A percentile compares a stretch with the other conserved stretches of the same genome.
Evolutionary conservation across 2,329 filamentous ascomycete genomes (phyloP).

Genomic region (Paraconiothyrium sp.): DNA sequence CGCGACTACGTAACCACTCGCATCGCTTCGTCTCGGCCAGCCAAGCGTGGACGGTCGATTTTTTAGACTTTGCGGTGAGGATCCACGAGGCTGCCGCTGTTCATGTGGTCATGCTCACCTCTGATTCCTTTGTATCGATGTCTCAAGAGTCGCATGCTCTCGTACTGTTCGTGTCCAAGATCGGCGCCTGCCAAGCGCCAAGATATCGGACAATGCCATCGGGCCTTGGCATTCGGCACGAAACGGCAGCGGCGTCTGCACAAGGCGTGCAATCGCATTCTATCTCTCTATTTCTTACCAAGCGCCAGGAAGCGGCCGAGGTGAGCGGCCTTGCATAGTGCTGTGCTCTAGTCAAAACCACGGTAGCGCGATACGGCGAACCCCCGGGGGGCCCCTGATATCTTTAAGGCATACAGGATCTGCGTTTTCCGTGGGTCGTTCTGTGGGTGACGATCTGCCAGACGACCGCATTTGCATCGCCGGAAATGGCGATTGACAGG

Average conservation of each 20-base stretch:
- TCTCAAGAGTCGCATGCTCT: slow-evolving; percentile 4
- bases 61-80: not conserved
- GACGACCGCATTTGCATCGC: not conserved
- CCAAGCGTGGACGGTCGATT: not conserved
- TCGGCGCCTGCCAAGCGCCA: not conserved
- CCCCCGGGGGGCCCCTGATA: not conserved
- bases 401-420: not conserved
- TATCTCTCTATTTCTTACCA: not conserved
- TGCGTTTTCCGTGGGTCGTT: not conserved
- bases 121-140: not conserved
- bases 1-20: not conserved
- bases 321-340: not conserved
- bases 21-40: not conserved
- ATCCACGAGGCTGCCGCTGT: not conserved
- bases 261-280: not conserved
- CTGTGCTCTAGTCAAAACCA: not conserved
- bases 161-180: not conserved
- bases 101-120: not conserved
- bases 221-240: not conserved
- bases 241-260: not conserved
- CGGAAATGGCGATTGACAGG: not conserved
- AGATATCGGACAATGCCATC: slow-evolving; percentile 1
- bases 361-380: not conserved
- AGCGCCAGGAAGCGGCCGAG: not conserved
- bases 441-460: not conserved